Base-by-base conservation (phyloP, 169 alveolate genomes). In the Neospora caninum region DNA sequence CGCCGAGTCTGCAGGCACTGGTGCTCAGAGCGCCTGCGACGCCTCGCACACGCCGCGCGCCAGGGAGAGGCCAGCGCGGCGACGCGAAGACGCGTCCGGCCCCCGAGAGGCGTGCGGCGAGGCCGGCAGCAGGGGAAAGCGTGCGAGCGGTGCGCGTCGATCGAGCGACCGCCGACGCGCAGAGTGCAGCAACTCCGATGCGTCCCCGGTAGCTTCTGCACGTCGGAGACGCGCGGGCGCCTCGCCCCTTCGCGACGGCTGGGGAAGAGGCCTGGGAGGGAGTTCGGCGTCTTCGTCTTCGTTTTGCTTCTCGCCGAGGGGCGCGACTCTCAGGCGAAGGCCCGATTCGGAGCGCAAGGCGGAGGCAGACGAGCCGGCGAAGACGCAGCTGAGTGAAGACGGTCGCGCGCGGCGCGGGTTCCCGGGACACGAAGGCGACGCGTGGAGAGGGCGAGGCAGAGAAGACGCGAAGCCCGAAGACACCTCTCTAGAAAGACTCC, bases 151-250 rank as follows among this genome's bases (percentile, higher is more conserved):
- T 1, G n/a, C 34, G 31, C 73, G 73, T 0, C 4, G 73, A 22
- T 16, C 73, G 73, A 64, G n/a, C n/a, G 73, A 1, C 58, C 73
- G n/a, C 73, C 4, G 73, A 64, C 73, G 16, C 25, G 7, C 1
- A 13, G 45, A n/a, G 10, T 13, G 45, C 41, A 78, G 86, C 22
- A 10, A 9, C 86, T 78, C 86, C 2, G 86, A 78, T n/a, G 86
- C 86, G 29, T 78, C 86, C 29, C 86, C 86, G 13, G 86, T 78
- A 6, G 86, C 86, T n/a, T 78, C 86, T 10, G 86, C 86, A n/a
- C 73, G 73, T 4, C 73, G 73, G 31, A 9, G 73, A 64, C 25
- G 73, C 73, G 73, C 73, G 7, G 73, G 73, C n/a, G 73, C 73
- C 34, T 16, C 73, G 34, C 34, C 73, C 34, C n/a, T 64, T 22